These are phyloP conservation scores for Lachancea quebecensis DNA, from an alignment of 805 yeast genomes.

Conservation along the genomic window DNA sequence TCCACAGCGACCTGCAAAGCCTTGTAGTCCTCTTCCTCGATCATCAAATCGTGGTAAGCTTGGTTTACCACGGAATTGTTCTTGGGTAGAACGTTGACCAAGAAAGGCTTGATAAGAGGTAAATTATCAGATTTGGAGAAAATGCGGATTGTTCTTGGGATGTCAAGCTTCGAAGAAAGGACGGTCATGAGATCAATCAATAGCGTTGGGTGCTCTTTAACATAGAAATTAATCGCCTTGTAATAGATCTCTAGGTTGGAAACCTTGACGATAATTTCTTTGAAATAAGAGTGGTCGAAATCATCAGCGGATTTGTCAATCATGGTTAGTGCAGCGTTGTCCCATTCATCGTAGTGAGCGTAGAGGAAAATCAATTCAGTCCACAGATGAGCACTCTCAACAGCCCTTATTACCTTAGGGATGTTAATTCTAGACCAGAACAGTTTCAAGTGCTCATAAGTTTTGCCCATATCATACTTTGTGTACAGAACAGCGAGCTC, in stretches of 20 bases:
- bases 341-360: conserved; percentile 99
- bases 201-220: conserved; percentile 85
- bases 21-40: conserved; percentile 94
- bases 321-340: conserved; percentile 94
- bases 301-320: conserved; percentile 91
- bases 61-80: conserved; percentile 86
- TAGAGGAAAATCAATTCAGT: conserved; percentile 92
- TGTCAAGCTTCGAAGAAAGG: conserved; percentile 82
- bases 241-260: conserved; percentile 94
- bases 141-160: conserved; percentile 89
- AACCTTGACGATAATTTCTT: conserved; percentile 90
- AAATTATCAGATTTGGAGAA: conserved; percentile 92
- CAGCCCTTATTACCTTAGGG: conserved; percentile 92
- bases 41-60: conserved; percentile 90
- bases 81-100: conserved; percentile 83
- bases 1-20: conserved; percentile 83
- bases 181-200: conserved; percentile 80
- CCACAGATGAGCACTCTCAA: conserved; percentile 92
- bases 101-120: conserved; percentile 92
- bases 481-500: conserved; percentile 87
- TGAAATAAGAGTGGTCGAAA: conserved; percentile 89
- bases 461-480: conserved; percentile 81
- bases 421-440: conserved; percentile 98
- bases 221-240: conserved; percentile 93
- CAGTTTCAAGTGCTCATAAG: conserved; percentile 92